Evolutionary conservation across 2,329 filamentous ascomycete genomes (phyloP), one percentile per base, ranked within the genome.

Genomic region (Colletotrichum sublineola): DNA sequence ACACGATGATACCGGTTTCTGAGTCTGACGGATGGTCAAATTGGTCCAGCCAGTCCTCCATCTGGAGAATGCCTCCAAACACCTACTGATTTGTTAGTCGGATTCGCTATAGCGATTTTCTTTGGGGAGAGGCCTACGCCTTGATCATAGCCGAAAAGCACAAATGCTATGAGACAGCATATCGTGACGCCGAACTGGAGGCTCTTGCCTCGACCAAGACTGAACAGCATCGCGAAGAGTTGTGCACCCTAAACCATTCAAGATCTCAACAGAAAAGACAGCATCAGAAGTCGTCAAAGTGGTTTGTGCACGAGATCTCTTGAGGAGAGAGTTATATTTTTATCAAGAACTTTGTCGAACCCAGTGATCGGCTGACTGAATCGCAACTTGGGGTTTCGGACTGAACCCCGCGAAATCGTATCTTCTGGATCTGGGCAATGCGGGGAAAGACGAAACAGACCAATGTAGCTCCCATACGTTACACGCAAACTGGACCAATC

Each of bases 61-160:
- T 85, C 12, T 84, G 81, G 12, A 87, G 79, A 20, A 87, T 84
- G 14, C 84, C 84, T 3, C 83, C 82, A 73, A 86, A 86, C 0
- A 86, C 60, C 31, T 58, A 18, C n/a, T 29, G 2, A 44, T 2
- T 4, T 29, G 20, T 58, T 44, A 58, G 20, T 18, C 4, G 8
- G 12, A 2, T 6, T 20, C 33, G 3, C 38, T 36, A 0, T 20
- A 7, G 38, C n/a, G 5, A 7, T 15, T n/a, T 11, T 1, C 14
- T 1, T 1, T 3, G 2, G 3, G 2, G 42, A 18, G 18, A 6
- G 42, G 38, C 53, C 24, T 40, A 15, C 83, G 33, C 84, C 85
- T 74, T 87, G 85, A 40, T 87, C 86, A 56, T 87, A 87, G 2
- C 84, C 85, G 71, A 82, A 81, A 2, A 81, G 76, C 4, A 80